phyloP scores from a whole-genome alignment of 2,329 filamentous ascomycete genomes.

The Exophiala sp. region DNA sequence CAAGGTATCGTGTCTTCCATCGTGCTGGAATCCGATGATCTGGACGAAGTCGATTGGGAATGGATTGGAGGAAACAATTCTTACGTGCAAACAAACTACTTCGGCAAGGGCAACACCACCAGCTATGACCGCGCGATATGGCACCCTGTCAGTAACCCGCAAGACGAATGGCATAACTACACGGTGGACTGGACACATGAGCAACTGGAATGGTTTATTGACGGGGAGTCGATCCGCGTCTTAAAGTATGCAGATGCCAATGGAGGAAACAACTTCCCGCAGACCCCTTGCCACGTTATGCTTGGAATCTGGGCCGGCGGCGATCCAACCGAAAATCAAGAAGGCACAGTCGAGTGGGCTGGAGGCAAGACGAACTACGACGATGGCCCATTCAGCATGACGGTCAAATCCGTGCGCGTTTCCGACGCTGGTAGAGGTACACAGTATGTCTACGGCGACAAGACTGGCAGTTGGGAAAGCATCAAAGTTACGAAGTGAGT shows the following conservation, averaged over 20 bases:
- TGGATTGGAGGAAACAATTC: slow-evolving; percentile 63
- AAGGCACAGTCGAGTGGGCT: slow-evolving; percentile 86
- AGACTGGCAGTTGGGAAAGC: slow-evolving; percentile 37
- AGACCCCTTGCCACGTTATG: slow-evolving; percentile 92
- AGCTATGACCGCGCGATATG: slow-evolving; percentile 64
- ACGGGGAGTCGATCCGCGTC: slow-evolving; percentile 68
- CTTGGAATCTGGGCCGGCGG: slow-evolving; percentile 90
- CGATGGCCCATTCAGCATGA: slow-evolving; percentile 79
- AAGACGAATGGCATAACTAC: slow-evolving; percentile 75
- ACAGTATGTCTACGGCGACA: slow-evolving; percentile 39
- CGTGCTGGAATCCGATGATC: slow-evolving; percentile 74
- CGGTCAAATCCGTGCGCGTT: slow-evolving; percentile 66
- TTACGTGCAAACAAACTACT: slow-evolving; percentile 66
- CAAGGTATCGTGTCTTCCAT: slow-evolving; percentile 72
- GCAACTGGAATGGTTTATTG: slow-evolving; percentile 81
- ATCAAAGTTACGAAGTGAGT: slow-evolving; percentile 44
- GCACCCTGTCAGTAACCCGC: slow-evolving; percentile 55
- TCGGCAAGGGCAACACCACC: slow-evolving; percentile 66
- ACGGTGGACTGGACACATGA: slow-evolving; percentile 83
- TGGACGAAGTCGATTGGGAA: slow-evolving; percentile 87
- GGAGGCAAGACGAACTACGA: slow-evolving; percentile 78
- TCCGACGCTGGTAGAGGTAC: slow-evolving; percentile 41
- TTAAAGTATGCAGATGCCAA: slow-evolving; percentile 65
- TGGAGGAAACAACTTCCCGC: slow-evolving; percentile 68
- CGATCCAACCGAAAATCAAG: slow-evolving; percentile 62